Conservation (phyloP, 495 filamentous ascomycete species). For the Lindgomyces ingoldianus region DNA sequence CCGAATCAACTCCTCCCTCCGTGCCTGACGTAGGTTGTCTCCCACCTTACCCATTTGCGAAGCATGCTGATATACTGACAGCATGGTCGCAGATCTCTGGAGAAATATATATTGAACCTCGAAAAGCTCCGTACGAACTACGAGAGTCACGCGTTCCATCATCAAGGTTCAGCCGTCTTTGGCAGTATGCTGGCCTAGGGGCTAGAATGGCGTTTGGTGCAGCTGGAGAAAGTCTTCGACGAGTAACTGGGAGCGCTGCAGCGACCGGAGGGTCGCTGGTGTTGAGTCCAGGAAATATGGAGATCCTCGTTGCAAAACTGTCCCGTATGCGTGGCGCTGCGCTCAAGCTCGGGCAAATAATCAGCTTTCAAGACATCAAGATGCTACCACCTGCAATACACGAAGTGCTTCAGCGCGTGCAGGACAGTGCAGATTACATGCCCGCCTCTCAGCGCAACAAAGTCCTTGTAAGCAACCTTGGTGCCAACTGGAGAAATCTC, state of each 20-base stretch:
- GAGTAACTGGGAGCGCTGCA: conserved; percentile 60
- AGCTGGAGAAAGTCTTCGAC: conserved; percentile 76
- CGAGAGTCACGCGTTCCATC: conserved; percentile 89
- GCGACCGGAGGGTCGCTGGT: conserved; percentile 70
- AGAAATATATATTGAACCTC: conserved; percentile 29
- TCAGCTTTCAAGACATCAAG: conserved; percentile 97
- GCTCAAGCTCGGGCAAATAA: conserved; percentile 95
- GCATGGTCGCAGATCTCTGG: conserved; percentile 39
- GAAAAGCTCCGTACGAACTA: conserved; percentile 62
- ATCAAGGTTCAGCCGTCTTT: conserved; percentile 79
- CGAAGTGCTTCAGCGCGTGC: conserved; percentile 86
- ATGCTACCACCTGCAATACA: conserved; percentile 85
- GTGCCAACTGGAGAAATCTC: conserved; percentile 79
- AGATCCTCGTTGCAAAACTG: conserved; percentile 85
- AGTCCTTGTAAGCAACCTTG: conserved; percentile 76
- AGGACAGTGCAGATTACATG: conserved; percentile 98
- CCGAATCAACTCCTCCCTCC: conserved; percentile 11
- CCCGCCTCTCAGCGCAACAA: conserved; percentile 85
- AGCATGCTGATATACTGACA: conserved; percentile 50
- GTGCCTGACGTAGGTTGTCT: conserved; percentile 29
- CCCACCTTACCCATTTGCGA: not conserved
- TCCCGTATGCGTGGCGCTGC: conserved; percentile 97
- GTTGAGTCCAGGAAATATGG: conserved; percentile 86
- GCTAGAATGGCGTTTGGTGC: conserved; percentile 97
- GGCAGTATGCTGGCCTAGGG: conserved; percentile 92